These are phyloP conservation scores for Yamadazyma siamensis DNA, from an alignment of 1,139 yeast genomes.

Conservation along the genomic window DNA sequence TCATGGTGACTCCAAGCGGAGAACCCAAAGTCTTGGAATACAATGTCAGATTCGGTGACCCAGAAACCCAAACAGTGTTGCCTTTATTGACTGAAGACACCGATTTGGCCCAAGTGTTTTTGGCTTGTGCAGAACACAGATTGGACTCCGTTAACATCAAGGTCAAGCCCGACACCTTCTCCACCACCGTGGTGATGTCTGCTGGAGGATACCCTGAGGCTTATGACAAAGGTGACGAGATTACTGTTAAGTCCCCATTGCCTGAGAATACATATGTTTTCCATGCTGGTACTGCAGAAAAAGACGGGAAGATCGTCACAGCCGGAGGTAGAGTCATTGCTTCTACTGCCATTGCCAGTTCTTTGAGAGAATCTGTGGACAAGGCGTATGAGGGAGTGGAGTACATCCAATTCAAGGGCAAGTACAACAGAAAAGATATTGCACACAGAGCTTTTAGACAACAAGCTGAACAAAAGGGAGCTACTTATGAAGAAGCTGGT, in stretches of 20 bases:
- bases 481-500: conserved; percentile 92
- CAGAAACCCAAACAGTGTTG: conserved; percentile 95
- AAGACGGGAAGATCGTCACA: conserved; percentile 65
- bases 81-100: conserved; percentile 81
- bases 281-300: conserved; percentile 86
- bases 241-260: conserved; percentile 51
- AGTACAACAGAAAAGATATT: conserved; percentile 87
- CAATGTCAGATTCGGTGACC: conserved; percentile 98
- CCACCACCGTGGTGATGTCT: conserved; percentile 92
- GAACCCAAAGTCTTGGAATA: conserved; percentile 93
- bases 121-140: conserved; percentile 94
- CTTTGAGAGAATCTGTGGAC: conserved; percentile 77
- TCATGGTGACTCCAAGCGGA: conserved; percentile 79
- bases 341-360: conserved; percentile 76
- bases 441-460: conserved; percentile 93
- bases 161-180: conserved; percentile 57
- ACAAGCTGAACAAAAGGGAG: conserved; percentile 40
- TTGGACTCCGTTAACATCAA: conserved; percentile 77
- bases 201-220: conserved; percentile 96
- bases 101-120: conserved; percentile 86
- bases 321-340: conserved; percentile 98
- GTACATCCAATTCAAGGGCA: conserved; percentile 65
- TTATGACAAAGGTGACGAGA: conserved; percentile 83
- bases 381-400: conserved; percentile 85
- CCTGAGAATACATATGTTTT: conserved; percentile 65